Evolutionary conservation across 306 rosid genomes (phyloP).

Genomic region (Geum urbanum): DNA sequence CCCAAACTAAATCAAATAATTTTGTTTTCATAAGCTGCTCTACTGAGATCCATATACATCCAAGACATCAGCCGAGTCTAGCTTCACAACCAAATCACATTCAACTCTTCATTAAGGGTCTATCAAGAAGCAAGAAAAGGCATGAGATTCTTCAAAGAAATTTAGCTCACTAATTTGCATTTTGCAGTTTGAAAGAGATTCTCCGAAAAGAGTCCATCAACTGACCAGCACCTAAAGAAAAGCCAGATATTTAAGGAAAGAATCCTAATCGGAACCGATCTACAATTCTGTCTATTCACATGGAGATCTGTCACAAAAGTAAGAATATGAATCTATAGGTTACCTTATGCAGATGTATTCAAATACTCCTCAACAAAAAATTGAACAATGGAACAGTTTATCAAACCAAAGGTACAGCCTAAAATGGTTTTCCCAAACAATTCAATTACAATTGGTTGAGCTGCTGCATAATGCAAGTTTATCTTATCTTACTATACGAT

Average conservation of each 20-base stretch:
- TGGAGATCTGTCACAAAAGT: background rate
- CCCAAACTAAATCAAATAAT: too few relatives aligned
- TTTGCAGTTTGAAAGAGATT: background rate
- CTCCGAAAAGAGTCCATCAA: background rate
- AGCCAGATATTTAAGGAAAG: background rate
- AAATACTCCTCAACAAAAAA: background rate
- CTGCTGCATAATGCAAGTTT: background rate
- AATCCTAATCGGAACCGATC: background rate
- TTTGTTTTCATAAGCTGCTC: too few relatives aligned
- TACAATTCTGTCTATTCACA: background rate
- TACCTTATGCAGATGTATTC: background rate
- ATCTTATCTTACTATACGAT: slow-evolving; percentile 1
- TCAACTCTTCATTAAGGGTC: background rate
- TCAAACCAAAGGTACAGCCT: background rate
- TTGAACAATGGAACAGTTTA: background rate
- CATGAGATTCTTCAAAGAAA: background rate
- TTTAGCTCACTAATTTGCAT: background rate
- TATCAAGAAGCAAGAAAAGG: background rate
- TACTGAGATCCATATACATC: too few relatives aligned
- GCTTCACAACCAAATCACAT: background rate
- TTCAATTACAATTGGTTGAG: background rate
- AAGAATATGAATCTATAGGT: background rate
- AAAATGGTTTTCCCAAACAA: slow-evolving; percentile 2
- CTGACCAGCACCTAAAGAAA: slow-evolving; percentile 5
- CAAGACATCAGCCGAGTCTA: too few relatives aligned